phyloP scores from a whole-genome alignment of 345 rosid species.

The Noccaea bulbosa region DNA sequence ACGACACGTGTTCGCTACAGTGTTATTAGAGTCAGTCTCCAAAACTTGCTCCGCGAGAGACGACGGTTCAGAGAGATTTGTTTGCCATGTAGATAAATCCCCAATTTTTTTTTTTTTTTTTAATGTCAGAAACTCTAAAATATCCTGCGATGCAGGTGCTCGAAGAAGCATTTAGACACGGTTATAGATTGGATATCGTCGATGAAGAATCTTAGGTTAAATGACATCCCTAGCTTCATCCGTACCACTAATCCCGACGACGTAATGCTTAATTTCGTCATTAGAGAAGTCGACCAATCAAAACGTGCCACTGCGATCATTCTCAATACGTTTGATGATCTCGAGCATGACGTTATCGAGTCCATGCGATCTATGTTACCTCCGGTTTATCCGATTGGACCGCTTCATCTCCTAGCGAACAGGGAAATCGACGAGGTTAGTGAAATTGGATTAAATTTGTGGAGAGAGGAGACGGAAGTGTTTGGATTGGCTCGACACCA shows the following conservation, averaged over 20 bases:
- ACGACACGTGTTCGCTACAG: too few relatives aligned
- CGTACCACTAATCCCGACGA: constrained; percentile 45
- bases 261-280: constrained; percentile 35
- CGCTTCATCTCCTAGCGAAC: constrained; percentile 20
- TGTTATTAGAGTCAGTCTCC: too few relatives aligned
- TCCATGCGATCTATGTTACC: constrained; percentile 36
- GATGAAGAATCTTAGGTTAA: constrained; percentile 40
- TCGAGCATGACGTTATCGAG: constrained; percentile 41
- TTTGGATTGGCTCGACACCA: constrained; percentile 42
- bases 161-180: constrained; percentile 45
- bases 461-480: constrained; percentile 46
- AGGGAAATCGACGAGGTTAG: not conserved
- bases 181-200: constrained; percentile 49
- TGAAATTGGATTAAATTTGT: constrained; percentile 26
- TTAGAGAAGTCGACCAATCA: constrained; percentile 24
- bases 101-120: too few relatives aligned
- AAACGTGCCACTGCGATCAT: constrained; percentile 41
- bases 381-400: constrained; percentile 41
- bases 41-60: too few relatives aligned
- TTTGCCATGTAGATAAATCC: too few relatives aligned
- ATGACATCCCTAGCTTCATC: constrained; percentile 44
- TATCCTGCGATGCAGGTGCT: too few relatives aligned
- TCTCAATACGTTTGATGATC: constrained; percentile 46
- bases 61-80: too few relatives aligned
- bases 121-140: too few relatives aligned